These are phyloP conservation scores for Pleurotus sapidus DNA, from an alignment of 768 basidiomycete genomes.

Conservation along the genomic window DNA sequence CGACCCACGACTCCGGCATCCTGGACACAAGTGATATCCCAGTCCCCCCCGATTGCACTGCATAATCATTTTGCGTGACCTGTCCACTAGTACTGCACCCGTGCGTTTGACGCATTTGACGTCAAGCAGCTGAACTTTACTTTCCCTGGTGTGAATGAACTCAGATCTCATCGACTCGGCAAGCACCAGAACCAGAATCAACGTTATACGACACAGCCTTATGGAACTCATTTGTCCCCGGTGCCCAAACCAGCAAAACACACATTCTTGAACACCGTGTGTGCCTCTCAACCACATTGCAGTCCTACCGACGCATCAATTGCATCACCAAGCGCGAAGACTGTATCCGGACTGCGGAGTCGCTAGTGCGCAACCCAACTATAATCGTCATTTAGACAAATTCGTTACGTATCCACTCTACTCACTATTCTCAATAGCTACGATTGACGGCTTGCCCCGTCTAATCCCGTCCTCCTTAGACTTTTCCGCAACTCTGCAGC, in stretches of 20 bases:
- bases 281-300: background rate
- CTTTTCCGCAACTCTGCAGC: conserved; percentile 71
- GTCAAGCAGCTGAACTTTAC: conserved; percentile 6
- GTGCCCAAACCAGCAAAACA: background rate
- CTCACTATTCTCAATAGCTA: background rate
- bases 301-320: conserved; percentile 1
- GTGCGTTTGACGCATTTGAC: conserved; percentile 5
- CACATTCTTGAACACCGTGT: background rate
- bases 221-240: background rate
- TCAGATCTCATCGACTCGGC: background rate
- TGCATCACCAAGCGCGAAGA: background rate
- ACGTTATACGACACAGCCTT: background rate
- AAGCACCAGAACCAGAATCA: background rate
- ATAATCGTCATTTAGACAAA: background rate
- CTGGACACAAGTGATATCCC: background rate
- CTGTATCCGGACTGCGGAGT: no score
- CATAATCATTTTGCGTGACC: background rate
- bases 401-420: background rate
- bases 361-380: background rate
- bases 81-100: conserved; percentile 1
- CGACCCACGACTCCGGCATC: background rate
- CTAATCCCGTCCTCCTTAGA: conserved; percentile 52
- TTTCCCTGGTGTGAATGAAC: background rate
- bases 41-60: background rate
- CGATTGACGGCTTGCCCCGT: conserved; percentile 9